Evolutionary conservation across 768 basidiomycete species (phyloP), one percentile per base, ranked within the genome.

Genomic region (Termitomyces sp.): DNA sequence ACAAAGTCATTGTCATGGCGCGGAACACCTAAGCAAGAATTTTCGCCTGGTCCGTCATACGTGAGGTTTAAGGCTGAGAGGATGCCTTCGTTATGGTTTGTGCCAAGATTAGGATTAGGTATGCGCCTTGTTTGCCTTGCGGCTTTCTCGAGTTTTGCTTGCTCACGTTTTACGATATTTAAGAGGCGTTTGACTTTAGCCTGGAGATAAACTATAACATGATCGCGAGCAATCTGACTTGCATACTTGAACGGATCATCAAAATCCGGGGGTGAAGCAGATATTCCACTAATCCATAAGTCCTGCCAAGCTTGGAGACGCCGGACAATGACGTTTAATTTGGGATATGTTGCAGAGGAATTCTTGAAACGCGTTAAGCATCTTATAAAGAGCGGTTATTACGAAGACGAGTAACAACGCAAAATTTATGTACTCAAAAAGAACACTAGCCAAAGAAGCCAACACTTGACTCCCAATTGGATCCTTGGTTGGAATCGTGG

Each of bases 1-100:
- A 69, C 65, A 46, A 69, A 73, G 61, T 90, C 88, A 55, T 90
- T 91, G 65, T 91, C 83, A 58, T 91, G 88, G 1, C 89, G 79
- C 0, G 78, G 75, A 0, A 85, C 85, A 0, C 72, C 76, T 1
- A 53, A 29, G 12, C 81, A 78, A 2, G 80, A 56, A 44, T 47
- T 68, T 0, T 64, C 65, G 9, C 86, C 87, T 0, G 87, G 86
- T 4, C 81, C 81, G 29, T 83, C 79, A 59, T 81, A 87, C 5
- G 64, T 69, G 24, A 67, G 67, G 39, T 67, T 63, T 60, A 79
- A 61, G 12, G 79, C 72, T 53, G 76, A 66, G 53, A 72, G 31
- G 41, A 80, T 51, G 49, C 77, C 78, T 60, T 76, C 69, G 26
- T 59, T 46, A 20, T 47, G 44, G 24, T 57, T 57, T 14, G 56